Evolutionary conservation across 176 grass and related monocot genomes (phyloP), one percentile per base, ranked within the genome.

Genomic region (Puya raimondii): DNA sequence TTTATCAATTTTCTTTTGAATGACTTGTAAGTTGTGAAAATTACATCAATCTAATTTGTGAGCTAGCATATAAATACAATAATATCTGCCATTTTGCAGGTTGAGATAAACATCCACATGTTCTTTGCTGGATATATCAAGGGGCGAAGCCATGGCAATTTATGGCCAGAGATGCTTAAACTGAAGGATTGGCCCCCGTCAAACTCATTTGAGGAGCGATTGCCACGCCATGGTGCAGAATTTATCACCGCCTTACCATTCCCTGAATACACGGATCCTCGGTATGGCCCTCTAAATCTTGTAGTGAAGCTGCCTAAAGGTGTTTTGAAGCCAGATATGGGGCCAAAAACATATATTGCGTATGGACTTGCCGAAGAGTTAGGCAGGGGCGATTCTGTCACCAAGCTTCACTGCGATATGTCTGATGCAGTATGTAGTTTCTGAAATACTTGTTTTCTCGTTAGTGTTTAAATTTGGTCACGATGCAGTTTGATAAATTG

Each of bases 401-500:
- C 92, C 26, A 91, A 96, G 66, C 85, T 96, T 91, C 92, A 96
- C 64, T 96, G 92, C 13, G 92, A 91, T 59, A 74, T 96, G 53
- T 89, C 85, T 68, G 92, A 96, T 70, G 92, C 85, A 47, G 88
- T 96, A 81, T 26, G 73, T 83, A 79, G 48, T 48, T 79, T 20
- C 23, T 70, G 59, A 27, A 54, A 69, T 11, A 51, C 17, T 12
- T 58, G 51, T 69, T 16, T 17, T 61, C 56, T 22, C 11, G 17
- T 22, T 16, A 1, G 16, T 61, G 16, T 16, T 59, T n/a, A 17
- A 9, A 18, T 4, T 18, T 61, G 7, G 3, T 21, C n/a, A 61
- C 8, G 21, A 61, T 61, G 17, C 16, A 21, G 10, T 18, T 61
- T 61, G 33, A 42, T 42, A 15, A 17, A 59, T 59, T 59, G 16